phyloP scores from a whole-genome alignment of 1,284 basidiomycete genomes.

The Chalciporus sp. region DNA sequence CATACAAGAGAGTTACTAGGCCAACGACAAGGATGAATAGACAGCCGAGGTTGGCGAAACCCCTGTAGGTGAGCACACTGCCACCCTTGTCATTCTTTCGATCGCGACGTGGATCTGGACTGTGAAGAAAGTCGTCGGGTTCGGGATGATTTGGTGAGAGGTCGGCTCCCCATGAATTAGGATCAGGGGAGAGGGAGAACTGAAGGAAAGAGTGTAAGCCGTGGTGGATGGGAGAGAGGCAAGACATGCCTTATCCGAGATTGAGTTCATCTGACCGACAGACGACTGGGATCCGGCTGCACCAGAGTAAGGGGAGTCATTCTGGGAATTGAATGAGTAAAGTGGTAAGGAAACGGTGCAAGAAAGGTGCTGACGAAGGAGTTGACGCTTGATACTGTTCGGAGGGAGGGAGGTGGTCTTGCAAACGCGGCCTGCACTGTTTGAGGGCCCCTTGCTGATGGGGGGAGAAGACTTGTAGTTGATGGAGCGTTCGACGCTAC shows the following conservation, averaged over 20 bases:
- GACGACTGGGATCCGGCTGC: constrained; percentile 29
- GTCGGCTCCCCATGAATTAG: constrained; percentile 66
- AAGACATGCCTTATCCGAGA: constrained; percentile 50
- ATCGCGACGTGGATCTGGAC: constrained; percentile 74
- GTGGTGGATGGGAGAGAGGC: background rate
- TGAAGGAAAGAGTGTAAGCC: constrained; percentile 29
- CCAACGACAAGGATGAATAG: constrained; percentile 62
- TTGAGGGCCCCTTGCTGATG: constrained; percentile 31
- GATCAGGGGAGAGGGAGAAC: constrained; percentile 76
- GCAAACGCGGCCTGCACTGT: constrained; percentile 50
- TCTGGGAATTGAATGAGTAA: constrained; percentile 34
- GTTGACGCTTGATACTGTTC: constrained; percentile 40
- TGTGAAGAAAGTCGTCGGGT: constrained; percentile 73
- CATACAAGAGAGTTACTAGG: constrained; percentile 75
- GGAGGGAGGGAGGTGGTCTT: constrained; percentile 43
- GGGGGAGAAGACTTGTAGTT: constrained; percentile 53
- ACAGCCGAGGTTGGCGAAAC: constrained; percentile 78
- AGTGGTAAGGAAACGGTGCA: background rate
- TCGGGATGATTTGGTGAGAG: constrained; percentile 60
- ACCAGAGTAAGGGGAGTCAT: constrained; percentile 46
- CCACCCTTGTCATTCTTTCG: constrained; percentile 60
- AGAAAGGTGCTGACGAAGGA: constrained; percentile 42
- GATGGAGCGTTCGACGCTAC: constrained; percentile 46
- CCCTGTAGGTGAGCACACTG: constrained; percentile 70
- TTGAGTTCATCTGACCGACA: constrained; percentile 33